These are phyloP conservation scores for Phytophthora capsici DNA, from an alignment of 352 stramenopile genomes.

Conservation along the genomic window DNA sequence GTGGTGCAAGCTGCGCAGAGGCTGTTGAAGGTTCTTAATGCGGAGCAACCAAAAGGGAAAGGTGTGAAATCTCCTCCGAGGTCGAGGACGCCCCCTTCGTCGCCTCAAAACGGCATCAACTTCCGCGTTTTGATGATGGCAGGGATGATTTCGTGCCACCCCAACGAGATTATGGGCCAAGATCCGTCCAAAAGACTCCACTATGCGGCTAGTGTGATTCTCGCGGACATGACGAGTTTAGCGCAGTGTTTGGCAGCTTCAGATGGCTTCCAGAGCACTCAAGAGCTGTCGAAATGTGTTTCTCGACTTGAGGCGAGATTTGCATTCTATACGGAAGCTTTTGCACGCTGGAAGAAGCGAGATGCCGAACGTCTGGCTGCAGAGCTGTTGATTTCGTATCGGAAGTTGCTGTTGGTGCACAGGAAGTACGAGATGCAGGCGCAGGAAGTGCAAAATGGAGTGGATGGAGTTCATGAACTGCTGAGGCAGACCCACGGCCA, in stretches of 20 bases:
- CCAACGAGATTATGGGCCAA: constrained; percentile 66
- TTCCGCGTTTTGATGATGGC: constrained; percentile 79
- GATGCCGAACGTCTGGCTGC: constrained; percentile 60
- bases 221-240: constrained; percentile 48
- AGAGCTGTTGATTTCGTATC: constrained; percentile 65
- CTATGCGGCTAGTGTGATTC: constrained; percentile 52
- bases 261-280: constrained; percentile 15
- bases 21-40: constrained; percentile 62
- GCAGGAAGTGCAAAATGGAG: constrained; percentile 30
- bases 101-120: constrained; percentile 35
- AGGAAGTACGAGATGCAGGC: constrained; percentile 49
- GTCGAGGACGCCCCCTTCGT: neutral
- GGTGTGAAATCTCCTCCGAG: neutral
- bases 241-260: constrained; percentile 39
- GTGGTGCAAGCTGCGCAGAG: constrained; percentile 57
- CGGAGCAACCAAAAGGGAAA: constrained; percentile 12
- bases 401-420: constrained; percentile 54
- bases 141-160: constrained; percentile 73
- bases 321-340: constrained; percentile 73
- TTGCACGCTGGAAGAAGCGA: constrained; percentile 63
- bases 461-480: constrained; percentile 64
- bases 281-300: constrained; percentile 52
- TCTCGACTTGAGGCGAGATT: constrained; percentile 59
- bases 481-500: constrained; percentile 66
- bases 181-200: constrained; percentile 48